Conservation (phyloP, 2,329 filamentous ascomycete genomes). For the Calonectria leucothoes region DNA sequence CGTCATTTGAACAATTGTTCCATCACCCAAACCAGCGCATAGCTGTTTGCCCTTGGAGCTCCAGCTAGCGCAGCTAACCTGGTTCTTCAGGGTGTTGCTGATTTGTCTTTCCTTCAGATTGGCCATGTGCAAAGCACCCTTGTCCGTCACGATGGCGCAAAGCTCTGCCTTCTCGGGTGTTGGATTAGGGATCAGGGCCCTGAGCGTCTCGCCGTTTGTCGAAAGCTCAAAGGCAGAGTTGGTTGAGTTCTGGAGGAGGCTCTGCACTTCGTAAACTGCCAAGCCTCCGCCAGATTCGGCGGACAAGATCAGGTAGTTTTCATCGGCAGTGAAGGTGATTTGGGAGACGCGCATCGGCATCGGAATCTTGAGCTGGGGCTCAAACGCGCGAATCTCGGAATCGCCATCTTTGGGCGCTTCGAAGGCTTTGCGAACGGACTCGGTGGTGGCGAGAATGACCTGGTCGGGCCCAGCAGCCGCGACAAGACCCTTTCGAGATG, state of each 20-base stretch:
- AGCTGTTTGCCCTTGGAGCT: slow-evolving; percentile 94
- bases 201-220: slow-evolving; percentile 80
- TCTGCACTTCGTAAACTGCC: slow-evolving; percentile 82
- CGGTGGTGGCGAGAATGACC: slow-evolving; percentile 81
- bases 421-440: slow-evolving; percentile 82
- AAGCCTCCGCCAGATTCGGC: slow-evolving; percentile 85
- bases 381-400: slow-evolving; percentile 75
- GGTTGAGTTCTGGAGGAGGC: slow-evolving; percentile 73
- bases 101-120: slow-evolving; percentile 78
- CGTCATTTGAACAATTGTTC: slow-evolving; percentile 84
- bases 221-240: slow-evolving; percentile 79
- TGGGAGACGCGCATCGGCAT: slow-evolving; percentile 85
- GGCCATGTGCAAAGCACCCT: slow-evolving; percentile 86
- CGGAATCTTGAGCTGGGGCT: slow-evolving; percentile 78
- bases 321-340: slow-evolving; percentile 90
- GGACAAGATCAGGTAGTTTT: slow-evolving; percentile 84
- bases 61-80: slow-evolving; percentile 89
- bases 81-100: slow-evolving; percentile 74
- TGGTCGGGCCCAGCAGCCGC: slow-evolving; percentile 88
- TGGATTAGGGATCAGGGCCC: slow-evolving; percentile 84
- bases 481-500: slow-evolving; percentile 81
- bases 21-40: slow-evolving; percentile 85
- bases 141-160: slow-evolving; percentile 82
- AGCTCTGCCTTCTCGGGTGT: slow-evolving; percentile 77
- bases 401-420: slow-evolving; percentile 68